Conservation (phyloP, 2,329 filamentous ascomycete genomes). For the Colletotrichum melonis region DNA sequence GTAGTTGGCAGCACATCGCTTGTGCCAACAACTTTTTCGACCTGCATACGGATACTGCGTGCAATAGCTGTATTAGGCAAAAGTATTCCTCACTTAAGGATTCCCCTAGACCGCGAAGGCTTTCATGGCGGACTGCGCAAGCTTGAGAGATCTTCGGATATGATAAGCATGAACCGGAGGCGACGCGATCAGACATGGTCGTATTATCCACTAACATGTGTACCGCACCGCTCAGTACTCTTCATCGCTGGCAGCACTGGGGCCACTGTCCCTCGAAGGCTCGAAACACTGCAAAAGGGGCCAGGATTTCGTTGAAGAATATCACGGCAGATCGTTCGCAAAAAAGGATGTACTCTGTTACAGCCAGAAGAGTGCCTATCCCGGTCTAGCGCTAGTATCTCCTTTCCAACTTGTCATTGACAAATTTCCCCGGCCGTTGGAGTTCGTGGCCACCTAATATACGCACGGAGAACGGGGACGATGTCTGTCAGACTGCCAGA, state of each 20-base stretch:
- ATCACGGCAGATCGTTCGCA: background rate
- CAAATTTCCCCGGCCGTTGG: background rate
- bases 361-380: background rate
- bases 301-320: background rate
- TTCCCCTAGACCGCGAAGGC: background rate
- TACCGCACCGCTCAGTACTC: background rate
- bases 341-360: background rate
- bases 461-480: background rate
- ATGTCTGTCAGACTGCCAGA: background rate
- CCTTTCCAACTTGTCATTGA: background rate
- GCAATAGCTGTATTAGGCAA: slow-evolving; percentile 1
- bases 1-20: background rate
- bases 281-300: background rate
- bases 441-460: background rate
- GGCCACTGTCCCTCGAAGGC: background rate
- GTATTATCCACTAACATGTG: background rate
- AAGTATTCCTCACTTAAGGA: background rate
- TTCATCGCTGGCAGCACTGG: background rate
- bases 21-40: background rate
- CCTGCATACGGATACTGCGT: background rate
- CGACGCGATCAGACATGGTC: background rate
- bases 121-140: background rate
- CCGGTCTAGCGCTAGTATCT: background rate
- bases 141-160: background rate
- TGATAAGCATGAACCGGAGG: background rate